These are phyloP conservation scores for Rhytidhysteron rufulum DNA, from an alignment of 2,329 filamentous ascomycete species.

Conservation along the genomic window DNA sequence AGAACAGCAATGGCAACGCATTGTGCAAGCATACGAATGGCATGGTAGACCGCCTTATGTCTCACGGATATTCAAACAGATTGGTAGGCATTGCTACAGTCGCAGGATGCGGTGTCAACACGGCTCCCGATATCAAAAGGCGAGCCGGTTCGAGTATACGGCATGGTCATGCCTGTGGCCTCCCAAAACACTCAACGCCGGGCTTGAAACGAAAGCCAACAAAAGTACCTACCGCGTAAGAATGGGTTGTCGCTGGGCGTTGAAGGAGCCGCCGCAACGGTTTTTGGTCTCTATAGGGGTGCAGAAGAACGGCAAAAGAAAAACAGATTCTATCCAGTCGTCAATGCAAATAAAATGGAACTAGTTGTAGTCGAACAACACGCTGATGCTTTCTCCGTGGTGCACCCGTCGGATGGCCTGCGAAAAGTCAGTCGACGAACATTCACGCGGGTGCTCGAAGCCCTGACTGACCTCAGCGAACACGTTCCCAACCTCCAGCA, in stretches of 20 bases:
- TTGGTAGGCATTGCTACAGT: too few species aligned
- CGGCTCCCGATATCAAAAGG: too few species aligned
- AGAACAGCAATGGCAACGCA: too few species aligned
- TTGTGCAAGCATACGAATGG: too few species aligned
- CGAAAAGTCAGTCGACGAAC: conserved; percentile 21
- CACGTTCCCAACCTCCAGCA: conserved; percentile 81
- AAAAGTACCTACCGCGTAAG: not conserved
- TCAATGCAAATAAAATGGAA: not conserved
- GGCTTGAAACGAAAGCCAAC: too few species aligned
- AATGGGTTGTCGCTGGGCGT: not conserved
- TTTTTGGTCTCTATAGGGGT: not conserved
- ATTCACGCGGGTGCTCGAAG: not conserved
- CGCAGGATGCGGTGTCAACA: too few species aligned
- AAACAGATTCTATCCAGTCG: not conserved
- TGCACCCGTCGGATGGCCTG: conserved; percentile 89
- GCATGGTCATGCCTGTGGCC: too few species aligned
- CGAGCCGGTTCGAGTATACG: not conserved
- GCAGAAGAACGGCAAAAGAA: not conserved
- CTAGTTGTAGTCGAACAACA: conserved; percentile 82
- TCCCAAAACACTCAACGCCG: too few species aligned
- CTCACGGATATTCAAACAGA: too few species aligned
- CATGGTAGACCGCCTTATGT: too few species aligned
- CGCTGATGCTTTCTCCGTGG: conserved; percentile 95
- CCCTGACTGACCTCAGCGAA: conserved; percentile 71
- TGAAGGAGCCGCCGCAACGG: not conserved